Percentiles rank a stretch among this genome's conserved stretches.
Conservation (phyloP, 2,329 filamentous ascomycete species). For the Purpureocillium takamizusanense region DNA sequence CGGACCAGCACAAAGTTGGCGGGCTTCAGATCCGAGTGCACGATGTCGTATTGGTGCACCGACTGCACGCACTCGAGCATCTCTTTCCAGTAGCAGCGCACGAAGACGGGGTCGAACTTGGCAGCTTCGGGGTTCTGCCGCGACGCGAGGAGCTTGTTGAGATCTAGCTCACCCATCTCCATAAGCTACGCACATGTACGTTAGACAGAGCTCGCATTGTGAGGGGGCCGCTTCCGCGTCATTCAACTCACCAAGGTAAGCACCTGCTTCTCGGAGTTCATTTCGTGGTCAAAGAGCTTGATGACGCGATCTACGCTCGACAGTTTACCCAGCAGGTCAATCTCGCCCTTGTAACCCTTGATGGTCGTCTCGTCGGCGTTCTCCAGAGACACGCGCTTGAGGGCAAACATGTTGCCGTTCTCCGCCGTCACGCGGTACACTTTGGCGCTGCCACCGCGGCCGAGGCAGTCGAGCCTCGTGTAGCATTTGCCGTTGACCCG, state of each 20-base stretch:
- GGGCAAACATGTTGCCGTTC: conserved; percentile 87
- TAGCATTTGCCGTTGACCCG: conserved; percentile 88
- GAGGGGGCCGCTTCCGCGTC: background rate
- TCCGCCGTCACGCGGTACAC: conserved; percentile 97
- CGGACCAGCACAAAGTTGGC: conserved; percentile 93
- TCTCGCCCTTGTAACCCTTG: conserved; percentile 87
- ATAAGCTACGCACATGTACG: conserved; percentile 56
- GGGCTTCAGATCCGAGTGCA: conserved; percentile 94
- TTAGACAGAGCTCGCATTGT: background rate
- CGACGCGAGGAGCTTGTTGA: conserved; percentile 74
- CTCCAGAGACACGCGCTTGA: conserved; percentile 88
- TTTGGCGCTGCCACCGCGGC: conserved; percentile 84
- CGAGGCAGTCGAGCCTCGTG: conserved; percentile 81
- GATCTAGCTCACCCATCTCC: conserved; percentile 93
- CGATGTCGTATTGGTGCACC: conserved; percentile 83
- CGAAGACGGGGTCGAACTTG: conserved; percentile 78
- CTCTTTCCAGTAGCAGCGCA: conserved; percentile 98
- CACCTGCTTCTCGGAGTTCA: conserved; percentile 85
- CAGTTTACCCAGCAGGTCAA: conserved; percentile 77
- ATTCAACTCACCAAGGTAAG: conserved; percentile 64
- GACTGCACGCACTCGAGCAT: conserved; percentile 94
- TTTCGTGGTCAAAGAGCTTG: conserved; percentile 80
- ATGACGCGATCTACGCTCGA: conserved; percentile 84
- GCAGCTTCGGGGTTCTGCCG: conserved; percentile 64
- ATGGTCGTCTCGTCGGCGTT: conserved; percentile 80